Base-by-base conservation (phyloP, 495 filamentous ascomycete genomes). In the Baudoinia panamericana region DNA sequence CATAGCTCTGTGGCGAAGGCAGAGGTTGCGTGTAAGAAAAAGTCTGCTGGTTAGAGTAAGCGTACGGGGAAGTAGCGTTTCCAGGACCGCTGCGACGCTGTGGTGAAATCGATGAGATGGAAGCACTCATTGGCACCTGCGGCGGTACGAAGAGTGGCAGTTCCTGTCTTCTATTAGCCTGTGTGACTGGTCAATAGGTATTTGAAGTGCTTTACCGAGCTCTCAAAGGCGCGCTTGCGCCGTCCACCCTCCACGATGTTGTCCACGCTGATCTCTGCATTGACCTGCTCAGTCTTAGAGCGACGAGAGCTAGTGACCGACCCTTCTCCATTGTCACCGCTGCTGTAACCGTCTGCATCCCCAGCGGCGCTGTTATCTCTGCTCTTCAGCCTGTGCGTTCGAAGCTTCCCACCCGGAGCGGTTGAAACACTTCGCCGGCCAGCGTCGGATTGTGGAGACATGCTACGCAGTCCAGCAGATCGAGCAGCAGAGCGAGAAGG, bases 221-320 rank as follows among this genome's bases (percentile, higher is more conserved):
- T 95, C 51, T 93, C 85, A 58, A 97, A 97, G 46, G 90, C 82
- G 55, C 84, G 75, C 69, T 97, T 95, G 48, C 90, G 75, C 61
- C 90, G 77, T 48, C 85, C 85, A 53, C 92, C 90, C 62, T 96
- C 87, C 40, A 97, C 80, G 61, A 97, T 96, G 55, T 97, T 97
- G 43, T 93, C 84, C 48, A 94, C 71, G 59, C 87, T 95, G 54
- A 97, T 97, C 42, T 96, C 90, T 3, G 90, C 86, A 56, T 83
- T 92, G 42, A 92, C 67, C 36, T 80, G 77, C 54, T 95, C 86
- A 46, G 67, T 75, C 54, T 76, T 82, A 47, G 73, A 67, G 50
- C 75, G 80, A 45, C 78, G 77, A 39, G 82, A 81, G 55, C 72
- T 70, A 22, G 69, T 66, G 11, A 76, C 70, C 36, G 82, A 84